Base-by-base conservation (phyloP, 2,329 filamentous ascomycete genomes). In the Xylaria digitata region DNA sequence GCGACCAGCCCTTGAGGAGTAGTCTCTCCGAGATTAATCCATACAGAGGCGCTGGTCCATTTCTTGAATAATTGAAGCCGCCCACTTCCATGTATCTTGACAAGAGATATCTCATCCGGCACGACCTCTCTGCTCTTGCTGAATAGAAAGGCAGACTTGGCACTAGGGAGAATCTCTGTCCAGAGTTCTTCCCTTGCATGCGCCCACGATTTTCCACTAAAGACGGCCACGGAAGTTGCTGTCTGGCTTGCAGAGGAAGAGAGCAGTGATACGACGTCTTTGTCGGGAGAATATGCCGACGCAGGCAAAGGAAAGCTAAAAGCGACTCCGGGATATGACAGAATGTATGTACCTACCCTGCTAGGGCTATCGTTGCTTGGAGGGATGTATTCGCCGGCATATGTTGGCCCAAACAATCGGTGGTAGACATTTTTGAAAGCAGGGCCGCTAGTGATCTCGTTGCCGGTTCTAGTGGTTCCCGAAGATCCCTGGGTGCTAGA, bases 281-380 rank as follows among this genome's bases (percentile, higher is more conserved):
- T 90, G 56, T 83, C 80, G 0, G 90, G 86, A 3, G 92, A 92
- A 84, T 93, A 97, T 23, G 89, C 87, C 0, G 91, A 89, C 65
- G 87, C 83, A 56, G 90, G 86, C 34, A 98, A 83, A 0, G 93
- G 89, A 71, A 99, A 99, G 43, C 92, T 94, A 77, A 98, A 97
- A 0, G 95, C 93, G 34, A 99, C 89, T 0, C 96, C 96, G 0
- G 95, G 94, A 80, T 97, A 99, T 1, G 95, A 98, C 40, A 99
- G 83, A 40, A 97, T 89, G 76, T 98, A 99, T 23, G 89, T 91
- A 17, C 94, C 94, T 65, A 85, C 82, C 17, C 84, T 82, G 11
- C 84, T 83, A 48, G 48, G 58, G 49, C 83, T 81, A 42, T 84
- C 80, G 2, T 82, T 83, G 1, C 82, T 75, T 6, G 92, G 88